Conservation (phyloP, 345 rosid genomes). For the Firmiana major region DNA sequence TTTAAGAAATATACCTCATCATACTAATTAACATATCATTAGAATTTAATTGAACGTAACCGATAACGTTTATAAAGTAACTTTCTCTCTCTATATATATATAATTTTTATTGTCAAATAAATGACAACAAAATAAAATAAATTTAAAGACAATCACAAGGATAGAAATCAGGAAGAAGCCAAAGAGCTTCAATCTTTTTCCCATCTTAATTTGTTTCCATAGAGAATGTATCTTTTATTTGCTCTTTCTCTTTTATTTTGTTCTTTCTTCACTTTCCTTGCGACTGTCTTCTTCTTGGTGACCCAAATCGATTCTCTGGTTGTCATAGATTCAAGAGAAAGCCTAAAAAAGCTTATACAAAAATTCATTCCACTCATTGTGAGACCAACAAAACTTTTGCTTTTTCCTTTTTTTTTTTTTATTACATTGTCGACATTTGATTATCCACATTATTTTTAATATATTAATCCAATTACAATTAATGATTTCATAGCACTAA, state of each 20-base stretch:
- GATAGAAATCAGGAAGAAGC: neutral
- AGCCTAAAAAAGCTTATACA: neutral
- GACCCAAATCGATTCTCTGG: neutral
- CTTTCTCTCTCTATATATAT: too few relatives aligned
- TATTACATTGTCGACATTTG: neutral
- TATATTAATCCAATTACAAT: too few relatives aligned
- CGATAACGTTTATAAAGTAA: too few relatives aligned
- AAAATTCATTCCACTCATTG: neutral
- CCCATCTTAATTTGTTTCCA: neutral
- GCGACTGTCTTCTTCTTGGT: conserved; percentile 5
- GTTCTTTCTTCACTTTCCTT: conserved; percentile 4
- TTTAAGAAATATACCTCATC: too few relatives aligned
- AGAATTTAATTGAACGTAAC: too few relatives aligned
- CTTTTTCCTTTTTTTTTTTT: neutral
- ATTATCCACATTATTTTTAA: neutral
- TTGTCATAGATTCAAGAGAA: conserved; percentile 13
- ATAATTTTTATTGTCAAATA: too few relatives aligned
- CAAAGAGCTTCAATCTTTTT: neutral
- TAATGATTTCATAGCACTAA: too few relatives aligned
- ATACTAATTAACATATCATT: too few relatives aligned
- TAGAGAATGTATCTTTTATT: neutral
- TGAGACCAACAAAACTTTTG: neutral
- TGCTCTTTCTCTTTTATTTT: neutral
- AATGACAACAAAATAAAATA: neutral
- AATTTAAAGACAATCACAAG: neutral